These are phyloP conservation scores for Globisporangium cystogenes DNA, from an alignment of 352 stramenopile genomes.

Conservation along the genomic window DNA sequence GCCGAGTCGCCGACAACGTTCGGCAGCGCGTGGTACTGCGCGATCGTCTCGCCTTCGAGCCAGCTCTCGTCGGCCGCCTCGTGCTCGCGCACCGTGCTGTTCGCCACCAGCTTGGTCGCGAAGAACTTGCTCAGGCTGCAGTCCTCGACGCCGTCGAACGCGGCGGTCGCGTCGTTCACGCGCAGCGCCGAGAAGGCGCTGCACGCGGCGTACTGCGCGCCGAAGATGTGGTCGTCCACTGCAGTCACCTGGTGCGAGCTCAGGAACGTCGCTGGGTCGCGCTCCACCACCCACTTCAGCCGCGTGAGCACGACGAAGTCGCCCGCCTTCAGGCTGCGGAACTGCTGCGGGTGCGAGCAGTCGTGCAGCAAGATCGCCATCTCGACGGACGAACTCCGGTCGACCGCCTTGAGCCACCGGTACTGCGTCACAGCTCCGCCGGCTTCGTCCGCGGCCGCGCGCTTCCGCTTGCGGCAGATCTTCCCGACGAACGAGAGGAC, in stretches of 20 bases:
- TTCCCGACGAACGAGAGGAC: slow-evolving; percentile 47
- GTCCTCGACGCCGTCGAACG: slow-evolving; percentile 32
- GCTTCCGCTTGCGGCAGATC: slow-evolving; percentile 29
- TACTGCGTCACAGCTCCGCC: slow-evolving; percentile 18
- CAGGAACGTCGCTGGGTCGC: not conserved
- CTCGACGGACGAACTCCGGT: slow-evolving; percentile 36
- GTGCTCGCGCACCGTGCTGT: not conserved
- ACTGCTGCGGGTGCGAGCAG: slow-evolving; percentile 37
- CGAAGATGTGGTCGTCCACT: slow-evolving; percentile 1
- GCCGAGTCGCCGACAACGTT: not conserved
- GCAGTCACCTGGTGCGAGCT: not conserved
- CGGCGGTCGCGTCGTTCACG: slow-evolving; percentile 23
- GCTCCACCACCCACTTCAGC: slow-evolving; percentile 29
- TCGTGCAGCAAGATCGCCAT: slow-evolving; percentile 37
- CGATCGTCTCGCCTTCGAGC: slow-evolving; percentile 8
- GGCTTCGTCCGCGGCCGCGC: not conserved
- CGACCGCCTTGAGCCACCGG: slow-evolving; percentile 65
- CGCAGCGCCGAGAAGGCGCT: slow-evolving; percentile 35
- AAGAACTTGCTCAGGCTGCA: slow-evolving; percentile 31
- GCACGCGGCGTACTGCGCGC: slow-evolving; percentile 37
- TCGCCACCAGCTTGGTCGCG: slow-evolving; percentile 15
- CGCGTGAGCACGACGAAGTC: slow-evolving; percentile 51
- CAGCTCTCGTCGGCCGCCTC: slow-evolving; percentile 5
- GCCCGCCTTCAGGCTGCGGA: slow-evolving; percentile 41
- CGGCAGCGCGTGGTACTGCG: not conserved